These are phyloP conservation scores for Ceratocystis ficicola DNA, from an alignment of 2,329 filamentous ascomycete genomes.

Conservation along the genomic window DNA sequence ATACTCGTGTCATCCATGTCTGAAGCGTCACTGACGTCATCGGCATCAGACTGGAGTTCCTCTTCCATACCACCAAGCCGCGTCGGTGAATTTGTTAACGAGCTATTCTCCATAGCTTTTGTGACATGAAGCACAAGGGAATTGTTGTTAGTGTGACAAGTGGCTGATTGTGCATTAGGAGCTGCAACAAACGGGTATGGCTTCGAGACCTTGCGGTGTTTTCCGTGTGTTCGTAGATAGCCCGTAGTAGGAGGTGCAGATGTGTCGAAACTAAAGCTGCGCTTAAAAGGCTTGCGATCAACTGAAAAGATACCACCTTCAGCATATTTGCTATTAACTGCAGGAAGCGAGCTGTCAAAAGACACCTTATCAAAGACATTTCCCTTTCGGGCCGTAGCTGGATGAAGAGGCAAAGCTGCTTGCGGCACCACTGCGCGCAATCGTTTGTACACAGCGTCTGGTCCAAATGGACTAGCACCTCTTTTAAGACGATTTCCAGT, in stretches of 20 bases:
- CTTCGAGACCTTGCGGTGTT: slow-evolving; percentile 27
- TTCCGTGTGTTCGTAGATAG: slow-evolving; percentile 39
- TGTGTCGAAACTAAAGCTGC: slow-evolving; percentile 27
- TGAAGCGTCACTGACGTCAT: slow-evolving; percentile 41
- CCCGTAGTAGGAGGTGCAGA: slow-evolving; percentile 36
- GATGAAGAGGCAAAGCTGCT: slow-evolving; percentile 22
- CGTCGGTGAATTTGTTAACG: slow-evolving; percentile 31
- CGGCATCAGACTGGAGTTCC: slow-evolving; percentile 33
- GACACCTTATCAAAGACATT: slow-evolving; percentile 44
- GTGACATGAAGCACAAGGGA: slow-evolving; percentile 32
- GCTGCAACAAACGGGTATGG: slow-evolving; percentile 1
- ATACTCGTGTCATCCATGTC: slow-evolving; percentile 45
- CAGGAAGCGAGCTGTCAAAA: slow-evolving; percentile 41
- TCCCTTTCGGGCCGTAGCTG: slow-evolving; percentile 28
- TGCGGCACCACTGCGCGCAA: slow-evolving; percentile 38
- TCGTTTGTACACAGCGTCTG: slow-evolving; percentile 47
- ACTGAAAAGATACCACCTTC: slow-evolving; percentile 44
- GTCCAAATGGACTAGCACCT: slow-evolving; percentile 45
- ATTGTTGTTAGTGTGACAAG: slow-evolving; percentile 20
- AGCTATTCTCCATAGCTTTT: slow-evolving; percentile 29
- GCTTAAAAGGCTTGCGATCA: slow-evolving; percentile 28
- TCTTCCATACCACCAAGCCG: slow-evolving; percentile 29
- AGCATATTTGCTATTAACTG: slow-evolving; percentile 48
- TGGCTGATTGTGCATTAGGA: background rate
- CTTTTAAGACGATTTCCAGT: slow-evolving; percentile 32